Evolutionary conservation across 1,284 basidiomycete species (phyloP), one percentile per base, ranked within the genome.

Genomic region (Trametes pubescens): DNA sequence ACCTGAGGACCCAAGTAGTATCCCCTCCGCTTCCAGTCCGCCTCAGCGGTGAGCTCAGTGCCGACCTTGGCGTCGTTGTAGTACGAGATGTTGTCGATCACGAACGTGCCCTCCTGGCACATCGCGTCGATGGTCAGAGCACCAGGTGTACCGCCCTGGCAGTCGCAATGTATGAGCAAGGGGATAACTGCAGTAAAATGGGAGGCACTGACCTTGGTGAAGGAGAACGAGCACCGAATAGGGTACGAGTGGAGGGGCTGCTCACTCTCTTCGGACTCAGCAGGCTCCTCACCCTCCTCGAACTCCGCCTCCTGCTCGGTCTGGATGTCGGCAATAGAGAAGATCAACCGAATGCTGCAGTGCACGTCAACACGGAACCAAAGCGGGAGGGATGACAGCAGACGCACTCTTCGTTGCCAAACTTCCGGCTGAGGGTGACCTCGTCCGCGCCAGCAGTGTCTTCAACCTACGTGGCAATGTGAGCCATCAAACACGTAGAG

Each of bases 1-100:
- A 92, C 91, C 80, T 90, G 88, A 59, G 96, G 96, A 3, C 96
- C 96, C 75, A 98, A 89, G 84, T 98, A 99, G 70, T 92, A 80
- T 10, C 93, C 94, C 48, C 96, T 87, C 57, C 96, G 88, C 75
- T 91, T 91, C 94, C 94, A 98, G 80, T 98, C 96, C 14, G 92
- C 92, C 68, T 98, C 95, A 8, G 94, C 90, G 22, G 90, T 94
- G 68, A 95, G 79, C 37, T 91, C 90, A 11, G 88, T 91, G 16
- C 91, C 96, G 38, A 94, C 72, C 72, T 87, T 84, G 35, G 81
- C 79, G 69, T 95, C 91, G 21, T 82, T 79, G 80, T 97, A 98
- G 82, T 84, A 97, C 4, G 94, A 88, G 65, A 97, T 87, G 78
- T 96, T 97, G 78, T 98, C 96, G 66, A 97, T 83, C 35, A 91